phyloP scores from a whole-genome alignment of 345 rosid species.

The Boechera retrofracta region DNA sequence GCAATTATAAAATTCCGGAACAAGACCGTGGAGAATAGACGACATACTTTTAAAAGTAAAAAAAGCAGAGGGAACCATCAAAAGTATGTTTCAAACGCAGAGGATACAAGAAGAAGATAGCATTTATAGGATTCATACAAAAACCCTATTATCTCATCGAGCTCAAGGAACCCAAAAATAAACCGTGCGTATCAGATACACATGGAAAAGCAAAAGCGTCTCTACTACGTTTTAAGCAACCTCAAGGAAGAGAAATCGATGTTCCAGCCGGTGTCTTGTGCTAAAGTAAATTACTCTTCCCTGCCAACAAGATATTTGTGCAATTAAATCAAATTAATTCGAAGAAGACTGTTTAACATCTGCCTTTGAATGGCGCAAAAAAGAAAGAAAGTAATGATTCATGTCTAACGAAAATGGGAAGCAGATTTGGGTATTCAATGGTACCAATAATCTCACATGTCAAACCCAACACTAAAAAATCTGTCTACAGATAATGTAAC shows the following conservation, averaged over 20 bases:
- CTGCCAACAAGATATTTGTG: conserved; percentile 17
- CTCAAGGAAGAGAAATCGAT: not conserved
- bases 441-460: not conserved
- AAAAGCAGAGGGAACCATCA: not conserved
- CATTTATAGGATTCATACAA: not conserved
- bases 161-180: not conserved
- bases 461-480: not conserved
- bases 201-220: conserved; percentile 21
- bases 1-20: no score
- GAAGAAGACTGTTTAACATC: not conserved
- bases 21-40: no score
- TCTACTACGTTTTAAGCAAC: conserved; percentile 12
- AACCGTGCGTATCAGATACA: conserved; percentile 17
- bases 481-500: not conserved
- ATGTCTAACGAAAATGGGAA: conserved; percentile 5
- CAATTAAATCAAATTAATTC: not conserved
- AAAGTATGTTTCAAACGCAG: conserved; percentile 22
- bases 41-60: not conserved
- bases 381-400: not conserved
- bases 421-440: conserved; percentile 17
- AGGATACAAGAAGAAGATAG: conserved; percentile 14
- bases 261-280: not conserved
- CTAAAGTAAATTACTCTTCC: conserved; percentile 37
- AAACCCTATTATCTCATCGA: conserved; percentile 19
- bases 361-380: not conserved